These are phyloP conservation scores for Setaria viridis DNA, from an alignment of 202 grass and related monocot species.

Conservation along the genomic window DNA sequence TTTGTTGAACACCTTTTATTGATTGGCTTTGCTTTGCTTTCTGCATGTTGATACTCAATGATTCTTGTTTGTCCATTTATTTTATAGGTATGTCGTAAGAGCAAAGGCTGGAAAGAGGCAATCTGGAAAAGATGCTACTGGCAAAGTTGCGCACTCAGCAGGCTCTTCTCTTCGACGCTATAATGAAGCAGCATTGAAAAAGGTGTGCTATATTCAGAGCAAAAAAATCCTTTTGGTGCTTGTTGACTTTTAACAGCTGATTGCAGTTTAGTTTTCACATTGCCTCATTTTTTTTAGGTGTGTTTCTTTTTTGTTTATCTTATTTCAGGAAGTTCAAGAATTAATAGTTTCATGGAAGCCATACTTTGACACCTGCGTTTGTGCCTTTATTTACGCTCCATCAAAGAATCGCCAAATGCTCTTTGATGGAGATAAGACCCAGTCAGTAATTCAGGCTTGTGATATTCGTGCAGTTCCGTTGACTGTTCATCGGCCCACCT, in stretches of 20 bases:
- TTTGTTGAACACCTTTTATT: slow-evolving; percentile 13
- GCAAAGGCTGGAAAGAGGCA: slow-evolving; percentile 97
- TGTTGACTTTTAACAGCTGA: slow-evolving; percentile 26
- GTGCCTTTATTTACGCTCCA: slow-evolving; percentile 81
- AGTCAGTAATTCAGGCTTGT: slow-evolving; percentile 59
- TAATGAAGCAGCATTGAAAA: slow-evolving; percentile 94
- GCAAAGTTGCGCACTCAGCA: slow-evolving; percentile 90
- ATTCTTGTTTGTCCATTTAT: slow-evolving; percentile 19
- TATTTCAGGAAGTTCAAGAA: slow-evolving; percentile 87
- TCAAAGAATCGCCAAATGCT: slow-evolving; percentile 84
- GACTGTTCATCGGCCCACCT: slow-evolving; percentile 81
- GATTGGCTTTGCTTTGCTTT: neutral
- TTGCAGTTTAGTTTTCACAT: slow-evolving; percentile 1
- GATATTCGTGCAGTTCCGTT: slow-evolving; percentile 74
- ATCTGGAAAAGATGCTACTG: slow-evolving; percentile 95
- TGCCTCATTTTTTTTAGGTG: slow-evolving; percentile 2
- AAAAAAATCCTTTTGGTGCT: slow-evolving; percentile 2
- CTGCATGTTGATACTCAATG: neutral
- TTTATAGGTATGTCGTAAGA: slow-evolving; percentile 93
- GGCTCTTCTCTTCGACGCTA: slow-evolving; percentile 92
- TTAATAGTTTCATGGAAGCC: slow-evolving; percentile 82
- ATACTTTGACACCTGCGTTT: slow-evolving; percentile 71
- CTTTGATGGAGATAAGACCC: slow-evolving; percentile 83
- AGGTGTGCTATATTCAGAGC: slow-evolving; percentile 52
- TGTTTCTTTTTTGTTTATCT: slow-evolving; percentile 17